Evolutionary conservation across 495 filamentous ascomycete genomes (phyloP).

Genomic region (Penicillium dipodomyicola): DNA sequence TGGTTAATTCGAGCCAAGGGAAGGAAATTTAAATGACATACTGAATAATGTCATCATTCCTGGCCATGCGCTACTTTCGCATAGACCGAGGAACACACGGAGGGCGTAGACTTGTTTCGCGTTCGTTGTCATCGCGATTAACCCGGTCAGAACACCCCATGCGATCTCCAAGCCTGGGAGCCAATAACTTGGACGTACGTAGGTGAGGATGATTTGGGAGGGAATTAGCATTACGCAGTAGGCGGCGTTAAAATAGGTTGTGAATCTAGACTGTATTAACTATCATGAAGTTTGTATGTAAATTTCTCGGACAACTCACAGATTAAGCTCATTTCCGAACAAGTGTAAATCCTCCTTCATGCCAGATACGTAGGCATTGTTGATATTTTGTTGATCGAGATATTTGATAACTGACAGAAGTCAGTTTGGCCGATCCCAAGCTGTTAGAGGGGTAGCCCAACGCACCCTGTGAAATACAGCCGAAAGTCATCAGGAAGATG

Average conservation of each 20-base stretch:
- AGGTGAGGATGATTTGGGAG: conserved; percentile 53
- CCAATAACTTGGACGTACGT: conserved; percentile 53
- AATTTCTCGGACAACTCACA: conserved; percentile 13
- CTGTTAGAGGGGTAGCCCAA: neutral
- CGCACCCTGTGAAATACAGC: conserved; percentile 34
- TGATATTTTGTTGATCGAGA: conserved; percentile 56
- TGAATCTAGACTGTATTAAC: conserved; percentile 27
- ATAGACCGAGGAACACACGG: conserved; percentile 33
- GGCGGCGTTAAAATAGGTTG: conserved; percentile 56
- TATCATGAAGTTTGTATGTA: neutral
- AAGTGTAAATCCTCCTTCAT: conserved; percentile 41
- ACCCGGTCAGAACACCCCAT: conserved; percentile 42
- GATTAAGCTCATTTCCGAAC: conserved; percentile 47
- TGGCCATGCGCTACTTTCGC: conserved; percentile 35
- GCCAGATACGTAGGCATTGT: conserved; percentile 48
- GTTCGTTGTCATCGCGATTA: conserved; percentile 27
- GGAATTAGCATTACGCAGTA: conserved; percentile 61
- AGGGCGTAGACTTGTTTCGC: conserved; percentile 32
- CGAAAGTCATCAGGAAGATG: conserved; percentile 32
- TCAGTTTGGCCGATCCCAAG: neutral
- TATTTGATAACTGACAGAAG: conserved; percentile 46
- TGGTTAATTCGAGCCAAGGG: neutral
- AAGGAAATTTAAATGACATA: neutral
- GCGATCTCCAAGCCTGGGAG: conserved; percentile 53
- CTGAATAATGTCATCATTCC: conserved; percentile 37